Conservation (phyloP, 2,329 filamentous ascomycete genomes). For the Dactylonectria macrodidyma region DNA sequence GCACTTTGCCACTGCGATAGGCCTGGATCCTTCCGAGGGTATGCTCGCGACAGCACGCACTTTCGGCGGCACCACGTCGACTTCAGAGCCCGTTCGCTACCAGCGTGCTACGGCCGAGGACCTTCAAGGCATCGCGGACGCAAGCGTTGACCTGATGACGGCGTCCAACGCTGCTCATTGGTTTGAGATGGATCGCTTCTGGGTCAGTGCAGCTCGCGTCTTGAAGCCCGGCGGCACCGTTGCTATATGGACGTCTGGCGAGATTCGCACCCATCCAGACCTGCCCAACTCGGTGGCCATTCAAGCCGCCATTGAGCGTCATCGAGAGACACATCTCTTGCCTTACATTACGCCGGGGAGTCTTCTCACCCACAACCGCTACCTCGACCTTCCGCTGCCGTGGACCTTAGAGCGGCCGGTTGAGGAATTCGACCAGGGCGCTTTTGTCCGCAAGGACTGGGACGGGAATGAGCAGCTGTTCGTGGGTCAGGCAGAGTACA, state of each 20-base stretch:
- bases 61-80: conserved; percentile 50
- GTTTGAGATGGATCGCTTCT: conserved; percentile 70
- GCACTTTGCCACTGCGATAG: conserved; percentile 62
- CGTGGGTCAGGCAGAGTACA: conserved; percentile 35
- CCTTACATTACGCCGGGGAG: conserved; percentile 62
- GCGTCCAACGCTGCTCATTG: conserved; percentile 69
- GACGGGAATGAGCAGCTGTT: conserved; percentile 50
- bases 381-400: conserved; percentile 61
- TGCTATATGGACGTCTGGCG: conserved; percentile 63
- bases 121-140: conserved; percentile 53
- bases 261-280: conserved; percentile 46
- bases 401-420: conserved; percentile 59
- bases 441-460: conserved; percentile 62
- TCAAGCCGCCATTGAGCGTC: conserved; percentile 56
- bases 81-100: conserved; percentile 56
- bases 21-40: conserved; percentile 65
- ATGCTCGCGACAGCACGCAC: conserved; percentile 67
- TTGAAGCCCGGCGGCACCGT: conserved; percentile 69
- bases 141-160: conserved; percentile 64
- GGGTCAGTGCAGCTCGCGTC: conserved; percentile 59
- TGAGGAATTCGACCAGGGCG: conserved; percentile 55
- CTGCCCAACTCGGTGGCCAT: conserved; percentile 59
- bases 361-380: conserved; percentile 55
- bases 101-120: conserved; percentile 58
- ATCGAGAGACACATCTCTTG: conserved; percentile 54